Percentiles rank a stretch among this genome's conserved stretches.
Conservation (phyloP, 192 early-diverging fungal species). For the Coemansia sp. region DNA sequence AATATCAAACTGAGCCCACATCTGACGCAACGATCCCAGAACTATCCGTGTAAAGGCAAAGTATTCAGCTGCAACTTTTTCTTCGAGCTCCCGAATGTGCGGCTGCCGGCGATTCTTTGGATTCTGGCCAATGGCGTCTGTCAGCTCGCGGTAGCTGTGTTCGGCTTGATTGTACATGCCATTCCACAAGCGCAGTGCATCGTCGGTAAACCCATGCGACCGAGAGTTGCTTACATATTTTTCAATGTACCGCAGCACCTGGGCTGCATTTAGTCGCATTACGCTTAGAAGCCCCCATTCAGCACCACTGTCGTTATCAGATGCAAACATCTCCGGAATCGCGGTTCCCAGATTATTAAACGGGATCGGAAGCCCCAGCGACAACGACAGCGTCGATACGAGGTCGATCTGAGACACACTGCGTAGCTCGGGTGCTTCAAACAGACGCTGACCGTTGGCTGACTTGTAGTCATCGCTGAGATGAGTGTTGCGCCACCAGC, state of each 20-base stretch:
- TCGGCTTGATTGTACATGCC: constrained; percentile 26
- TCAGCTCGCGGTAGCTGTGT: constrained; percentile 31
- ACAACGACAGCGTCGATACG: constrained; percentile 77
- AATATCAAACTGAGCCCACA: constrained; percentile 93
- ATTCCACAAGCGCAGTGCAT: constrained; percentile 29
- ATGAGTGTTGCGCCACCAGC: constrained; percentile 43
- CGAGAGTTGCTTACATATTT: constrained; percentile 33
- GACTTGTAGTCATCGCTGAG: constrained; percentile 32
- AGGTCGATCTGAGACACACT: constrained; percentile 90
- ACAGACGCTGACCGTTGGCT: constrained; percentile 2
- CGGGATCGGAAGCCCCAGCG: constrained; percentile 85
- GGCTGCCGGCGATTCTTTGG: constrained; percentile 8
- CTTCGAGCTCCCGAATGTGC: constrained; percentile 23
- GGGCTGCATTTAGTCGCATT: constrained; percentile 64
- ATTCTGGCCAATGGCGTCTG: neutral
- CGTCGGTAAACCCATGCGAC: constrained; percentile 47
- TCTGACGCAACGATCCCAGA: constrained; percentile 69
- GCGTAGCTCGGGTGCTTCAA: constrained; percentile 45
- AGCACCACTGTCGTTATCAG: constrained; percentile 2
- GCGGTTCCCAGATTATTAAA: constrained; percentile 88
- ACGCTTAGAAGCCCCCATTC: constrained; percentile 56
- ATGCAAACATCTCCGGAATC: constrained; percentile 83
- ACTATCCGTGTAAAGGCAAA: constrained; percentile 60
- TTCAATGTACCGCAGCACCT: constrained; percentile 54
- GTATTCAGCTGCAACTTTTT: constrained; percentile 40